Evolutionary conservation across 23 red algal genomes (phyloP).

Genomic region (Agarophyton chilense): DNA sequence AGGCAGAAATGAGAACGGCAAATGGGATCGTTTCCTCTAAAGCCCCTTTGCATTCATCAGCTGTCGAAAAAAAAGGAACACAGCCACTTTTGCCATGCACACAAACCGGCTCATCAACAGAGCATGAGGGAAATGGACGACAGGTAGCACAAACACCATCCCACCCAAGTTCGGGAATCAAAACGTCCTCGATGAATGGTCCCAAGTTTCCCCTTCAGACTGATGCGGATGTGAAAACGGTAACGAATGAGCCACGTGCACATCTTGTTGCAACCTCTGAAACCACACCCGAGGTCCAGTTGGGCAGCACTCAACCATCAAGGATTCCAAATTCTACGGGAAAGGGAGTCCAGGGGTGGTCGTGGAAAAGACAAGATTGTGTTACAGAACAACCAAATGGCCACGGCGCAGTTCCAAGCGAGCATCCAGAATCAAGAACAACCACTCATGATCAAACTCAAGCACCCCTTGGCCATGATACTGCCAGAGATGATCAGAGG

Average conservation of each 20-base stretch:
- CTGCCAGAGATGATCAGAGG: not conserved
- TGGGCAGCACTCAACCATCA: not conserved
- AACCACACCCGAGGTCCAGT: not conserved
- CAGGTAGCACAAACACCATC: not conserved
- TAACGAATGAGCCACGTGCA: not conserved
- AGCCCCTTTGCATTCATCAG: not conserved
- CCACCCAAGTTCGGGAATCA: not conserved
- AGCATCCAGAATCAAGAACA: not conserved
- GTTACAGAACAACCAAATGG: not conserved
- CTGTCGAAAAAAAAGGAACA: not conserved
- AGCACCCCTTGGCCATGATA: not conserved
- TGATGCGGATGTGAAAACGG: not conserved
- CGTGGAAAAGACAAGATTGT: not conserved
- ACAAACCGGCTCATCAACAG: not conserved
- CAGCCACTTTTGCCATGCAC: not conserved
- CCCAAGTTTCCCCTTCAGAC: not conserved
- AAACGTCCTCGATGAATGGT: not conserved
- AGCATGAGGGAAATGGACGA: not conserved
- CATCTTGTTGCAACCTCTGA: not conserved
- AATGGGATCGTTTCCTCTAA: not conserved
- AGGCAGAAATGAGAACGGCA: not conserved
- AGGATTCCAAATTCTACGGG: not conserved
- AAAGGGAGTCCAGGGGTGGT: not conserved
- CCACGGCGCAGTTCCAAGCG: not conserved
- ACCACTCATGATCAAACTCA: not conserved